Evolutionary conservation across 2,329 filamentous ascomycete species (phyloP).

Genomic region (Ophiosphaerella herpotricha): DNA sequence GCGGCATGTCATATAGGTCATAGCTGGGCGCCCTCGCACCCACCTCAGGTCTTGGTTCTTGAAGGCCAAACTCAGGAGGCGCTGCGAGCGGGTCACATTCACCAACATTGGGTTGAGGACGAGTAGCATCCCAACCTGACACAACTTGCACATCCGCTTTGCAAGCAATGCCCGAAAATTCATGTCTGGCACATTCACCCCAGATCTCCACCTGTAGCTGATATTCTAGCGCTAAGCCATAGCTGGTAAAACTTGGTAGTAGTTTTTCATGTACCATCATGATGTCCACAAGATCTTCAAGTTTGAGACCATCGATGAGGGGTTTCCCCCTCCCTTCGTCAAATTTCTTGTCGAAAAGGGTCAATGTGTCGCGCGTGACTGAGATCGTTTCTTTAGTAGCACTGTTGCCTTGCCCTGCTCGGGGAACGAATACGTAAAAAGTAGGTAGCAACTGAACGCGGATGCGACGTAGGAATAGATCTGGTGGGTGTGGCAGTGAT

Average conservation of each 20-base stretch:
- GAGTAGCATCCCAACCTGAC: constrained; percentile 9
- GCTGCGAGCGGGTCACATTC: not conserved
- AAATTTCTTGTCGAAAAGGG: constrained; percentile 24
- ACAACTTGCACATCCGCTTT: constrained; percentile 24
- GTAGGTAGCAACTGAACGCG: constrained; percentile 24
- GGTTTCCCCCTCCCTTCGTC: constrained; percentile 15
- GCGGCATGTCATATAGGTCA: not conserved
- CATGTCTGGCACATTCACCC: constrained; percentile 33
- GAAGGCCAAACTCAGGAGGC: not conserved
- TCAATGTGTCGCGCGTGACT: constrained; percentile 10
- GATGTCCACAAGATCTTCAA: constrained; percentile 13
- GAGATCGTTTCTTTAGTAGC: constrained; percentile 6
- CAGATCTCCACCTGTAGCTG: constrained; percentile 29
- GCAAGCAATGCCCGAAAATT: constrained; percentile 21
- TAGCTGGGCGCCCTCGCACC: not conserved
- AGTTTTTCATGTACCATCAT: constrained; percentile 9
- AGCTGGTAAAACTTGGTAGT: constrained; percentile 32
- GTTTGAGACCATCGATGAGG: constrained; percentile 20
- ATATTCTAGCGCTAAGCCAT: constrained; percentile 29
- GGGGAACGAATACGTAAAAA: constrained; percentile 20
- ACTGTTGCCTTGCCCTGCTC: constrained; percentile 6
- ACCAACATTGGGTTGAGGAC: not conserved
- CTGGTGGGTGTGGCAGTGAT: constrained; percentile 27
- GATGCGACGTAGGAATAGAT: constrained; percentile 28
- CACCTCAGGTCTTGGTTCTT: not conserved